phyloP scores from a whole-genome alignment of 768 basidiomycete genomes.

The Hericium rajendrae region DNA sequence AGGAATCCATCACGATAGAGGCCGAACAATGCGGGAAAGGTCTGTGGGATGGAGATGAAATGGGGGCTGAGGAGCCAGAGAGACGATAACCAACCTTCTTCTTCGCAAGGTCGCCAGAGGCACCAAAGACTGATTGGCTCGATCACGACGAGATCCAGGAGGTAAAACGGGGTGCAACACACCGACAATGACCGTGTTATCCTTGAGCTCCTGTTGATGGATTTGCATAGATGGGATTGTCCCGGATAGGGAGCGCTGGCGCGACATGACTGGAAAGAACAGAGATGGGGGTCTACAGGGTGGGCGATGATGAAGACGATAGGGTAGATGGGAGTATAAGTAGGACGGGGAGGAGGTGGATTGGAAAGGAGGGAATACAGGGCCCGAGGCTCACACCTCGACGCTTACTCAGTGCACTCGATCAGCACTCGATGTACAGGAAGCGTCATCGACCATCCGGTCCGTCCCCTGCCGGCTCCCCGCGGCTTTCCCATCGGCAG shows the following conservation, averaged over 20 bases:
- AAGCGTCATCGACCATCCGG: not conserved
- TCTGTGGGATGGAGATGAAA: conserved; percentile 37
- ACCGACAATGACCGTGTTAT: conserved; percentile 89
- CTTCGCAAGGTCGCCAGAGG: conserved; percentile 96
- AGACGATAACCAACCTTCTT: conserved; percentile 62
- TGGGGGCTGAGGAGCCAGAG: not conserved
- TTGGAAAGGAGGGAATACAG: not conserved
- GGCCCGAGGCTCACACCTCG: not conserved
- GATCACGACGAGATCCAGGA: not conserved
- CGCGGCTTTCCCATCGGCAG: not conserved
- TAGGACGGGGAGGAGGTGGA: not conserved
- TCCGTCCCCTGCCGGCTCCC: not conserved
- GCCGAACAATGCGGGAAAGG: conserved; percentile 89
- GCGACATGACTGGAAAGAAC: conserved; percentile 13
- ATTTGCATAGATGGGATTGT: conserved; percentile 86
- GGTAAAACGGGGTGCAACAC: conserved; percentile 20
- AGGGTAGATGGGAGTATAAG: not conserved
- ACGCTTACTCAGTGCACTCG: not conserved
- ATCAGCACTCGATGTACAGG: no score
- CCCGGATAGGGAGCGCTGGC: conserved; percentile 57
- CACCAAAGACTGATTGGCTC: conserved; percentile 66
- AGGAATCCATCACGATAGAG: conserved; percentile 76
- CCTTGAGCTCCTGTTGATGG: conserved; percentile 57
- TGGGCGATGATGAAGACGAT: conserved; percentile 5
- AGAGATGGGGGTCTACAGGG: conserved; percentile 1